Evolutionary conservation across 768 basidiomycete species (phyloP).

Genomic region (Ramaria sp.): DNA sequence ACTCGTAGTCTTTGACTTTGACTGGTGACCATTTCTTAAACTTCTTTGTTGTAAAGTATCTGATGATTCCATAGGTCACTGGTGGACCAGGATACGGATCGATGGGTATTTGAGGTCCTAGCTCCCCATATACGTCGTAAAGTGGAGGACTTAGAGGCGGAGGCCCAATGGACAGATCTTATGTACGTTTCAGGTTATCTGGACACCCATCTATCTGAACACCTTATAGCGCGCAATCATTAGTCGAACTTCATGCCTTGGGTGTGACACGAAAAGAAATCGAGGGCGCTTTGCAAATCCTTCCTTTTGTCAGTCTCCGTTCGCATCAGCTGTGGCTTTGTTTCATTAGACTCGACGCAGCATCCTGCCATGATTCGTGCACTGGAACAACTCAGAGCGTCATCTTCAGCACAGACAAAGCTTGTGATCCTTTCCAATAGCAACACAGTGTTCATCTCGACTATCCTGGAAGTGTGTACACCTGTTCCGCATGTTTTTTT

Average conservation of each 20-base stretch:
- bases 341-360: constrained; percentile 27
- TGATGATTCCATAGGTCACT: constrained; percentile 47
- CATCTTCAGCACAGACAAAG: constrained; percentile 51
- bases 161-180: constrained; percentile 87
- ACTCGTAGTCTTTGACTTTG: constrained; percentile 92
- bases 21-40: constrained; percentile 49
- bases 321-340: neutral
- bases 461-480: constrained; percentile 63
- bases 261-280: constrained; percentile 68
- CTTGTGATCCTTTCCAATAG: constrained; percentile 92
- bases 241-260: constrained; percentile 58
- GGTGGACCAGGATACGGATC: constrained; percentile 93
- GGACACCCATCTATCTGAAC: neutral
- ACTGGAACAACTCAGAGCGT: constrained; percentile 64
- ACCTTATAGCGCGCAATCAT: constrained; percentile 44
- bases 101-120: constrained; percentile 86
- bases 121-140: constrained; percentile 75
- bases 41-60: neutral
- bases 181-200: constrained; percentile 45
- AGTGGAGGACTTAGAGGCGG: constrained; percentile 53
- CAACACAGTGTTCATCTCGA: constrained; percentile 83
- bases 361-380: constrained; percentile 95
- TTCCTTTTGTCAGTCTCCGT: constrained; percentile 68
- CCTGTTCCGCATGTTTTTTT: neutral
- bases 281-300: constrained; percentile 59